phyloP scores from a whole-genome alignment of 352 stramenopile species.

The Aphanomyces euteiches region DNA sequence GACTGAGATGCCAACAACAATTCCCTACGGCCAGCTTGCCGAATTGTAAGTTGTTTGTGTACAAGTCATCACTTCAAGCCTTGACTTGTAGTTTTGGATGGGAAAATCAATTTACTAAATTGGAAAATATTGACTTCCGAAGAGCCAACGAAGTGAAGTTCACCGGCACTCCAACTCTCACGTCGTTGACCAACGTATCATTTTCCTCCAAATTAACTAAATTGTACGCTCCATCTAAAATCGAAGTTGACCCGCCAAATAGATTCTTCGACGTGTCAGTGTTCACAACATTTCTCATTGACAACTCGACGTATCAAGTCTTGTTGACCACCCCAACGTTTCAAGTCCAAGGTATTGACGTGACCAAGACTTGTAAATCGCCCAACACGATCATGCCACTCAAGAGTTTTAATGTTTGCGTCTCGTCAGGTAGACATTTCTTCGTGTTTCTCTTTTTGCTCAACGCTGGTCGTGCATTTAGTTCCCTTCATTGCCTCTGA shows the following conservation, averaged over 20 bases:
- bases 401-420: slow-evolving; percentile 22
- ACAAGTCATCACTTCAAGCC: background rate
- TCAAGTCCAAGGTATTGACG: slow-evolving; percentile 16
- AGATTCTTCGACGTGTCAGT: background rate
- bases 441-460: background rate
- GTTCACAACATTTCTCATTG: slow-evolving; percentile 24
- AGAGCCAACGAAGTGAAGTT: slow-evolving; percentile 1
- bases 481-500: background rate
- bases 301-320: slow-evolving; percentile 11
- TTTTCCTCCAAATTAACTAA: background rate
- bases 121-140: slow-evolving; percentile 20
- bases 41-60: slow-evolving; percentile 11
- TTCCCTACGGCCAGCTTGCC: slow-evolving; percentile 15
- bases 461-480: too few species aligned
- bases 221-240: slow-evolving; percentile 10
- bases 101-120: slow-evolving; percentile 15
- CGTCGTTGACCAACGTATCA: slow-evolving; percentile 13
- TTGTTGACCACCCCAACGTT: slow-evolving; percentile 7
- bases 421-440: background rate
- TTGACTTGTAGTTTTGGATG: slow-evolving; percentile 3
- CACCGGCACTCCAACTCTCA: background rate
- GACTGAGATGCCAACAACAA: background rate
- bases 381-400: slow-evolving; percentile 6
- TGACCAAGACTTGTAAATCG: background rate
- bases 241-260: background rate